phyloP scores from a whole-genome alignment of 2,329 filamentous ascomycete species.

The Coniochaeta ligniaria region DNA sequence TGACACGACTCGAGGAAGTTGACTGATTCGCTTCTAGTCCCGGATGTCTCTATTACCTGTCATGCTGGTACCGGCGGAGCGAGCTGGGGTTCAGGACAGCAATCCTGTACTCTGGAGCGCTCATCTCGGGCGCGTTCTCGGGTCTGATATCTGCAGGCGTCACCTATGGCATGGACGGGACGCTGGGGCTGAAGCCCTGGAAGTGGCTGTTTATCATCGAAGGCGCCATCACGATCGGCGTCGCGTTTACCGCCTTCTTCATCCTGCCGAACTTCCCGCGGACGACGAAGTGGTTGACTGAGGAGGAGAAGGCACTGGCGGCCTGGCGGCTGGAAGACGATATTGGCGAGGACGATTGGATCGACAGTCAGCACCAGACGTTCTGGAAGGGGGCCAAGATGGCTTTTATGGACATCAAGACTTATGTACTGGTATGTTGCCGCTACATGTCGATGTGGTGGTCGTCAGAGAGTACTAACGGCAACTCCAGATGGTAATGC shows the following conservation, averaged over 20 bases:
- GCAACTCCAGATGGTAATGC: constrained; percentile 34
- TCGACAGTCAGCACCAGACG: constrained; percentile 46
- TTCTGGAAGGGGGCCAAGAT: constrained; percentile 46
- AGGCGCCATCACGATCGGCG: constrained; percentile 48
- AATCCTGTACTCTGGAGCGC: constrained; percentile 48
- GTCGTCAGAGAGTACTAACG: not conserved
- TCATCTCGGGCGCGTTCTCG: constrained; percentile 61
- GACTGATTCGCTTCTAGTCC: constrained; percentile 19
- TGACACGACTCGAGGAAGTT: constrained; percentile 2
- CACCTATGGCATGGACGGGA: constrained; percentile 48
- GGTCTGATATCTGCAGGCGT: constrained; percentile 55
- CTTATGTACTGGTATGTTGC: constrained; percentile 44
- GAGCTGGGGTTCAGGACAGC: constrained; percentile 55
- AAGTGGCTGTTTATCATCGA: constrained; percentile 62
- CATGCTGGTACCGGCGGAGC: constrained; percentile 58
- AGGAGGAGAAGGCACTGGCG: constrained; percentile 50
- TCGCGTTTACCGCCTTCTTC: constrained; percentile 46
- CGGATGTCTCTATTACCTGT: constrained; percentile 46
- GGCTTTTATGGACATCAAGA: constrained; percentile 52
- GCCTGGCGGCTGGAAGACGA: constrained; percentile 57
- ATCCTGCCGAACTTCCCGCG: constrained; percentile 43
- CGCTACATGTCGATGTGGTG: not conserved
- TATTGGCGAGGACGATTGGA: constrained; percentile 58
- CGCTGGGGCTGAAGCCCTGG: constrained; percentile 50
- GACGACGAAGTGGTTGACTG: constrained; percentile 38